These are phyloP conservation scores for Lophiostoma macrostomum DNA, from an alignment of 495 filamentous ascomycete genomes.

Conservation along the genomic window DNA sequence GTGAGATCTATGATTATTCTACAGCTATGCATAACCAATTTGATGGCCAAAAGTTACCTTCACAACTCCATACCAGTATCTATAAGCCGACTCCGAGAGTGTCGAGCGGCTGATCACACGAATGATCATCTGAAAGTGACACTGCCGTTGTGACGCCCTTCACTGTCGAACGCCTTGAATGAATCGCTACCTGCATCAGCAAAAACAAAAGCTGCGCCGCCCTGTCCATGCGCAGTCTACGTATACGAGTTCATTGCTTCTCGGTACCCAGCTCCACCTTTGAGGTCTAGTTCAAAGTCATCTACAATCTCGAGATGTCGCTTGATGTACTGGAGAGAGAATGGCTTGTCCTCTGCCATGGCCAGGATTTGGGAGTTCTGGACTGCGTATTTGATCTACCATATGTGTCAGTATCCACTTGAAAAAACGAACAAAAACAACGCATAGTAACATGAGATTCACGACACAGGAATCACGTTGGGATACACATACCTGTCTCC, in stretches of 20 bases:
- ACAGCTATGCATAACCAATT: too few relatives aligned
- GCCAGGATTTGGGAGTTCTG: conserved; percentile 83
- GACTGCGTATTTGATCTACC: conserved; percentile 86
- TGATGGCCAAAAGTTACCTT: too few relatives aligned
- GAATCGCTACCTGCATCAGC: background rate
- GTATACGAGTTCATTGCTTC: conserved; percentile 57
- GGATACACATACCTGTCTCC: conserved; percentile 62
- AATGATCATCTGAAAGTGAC: too few relatives aligned
- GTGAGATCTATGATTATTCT: too few relatives aligned
- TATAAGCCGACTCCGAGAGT: too few relatives aligned
- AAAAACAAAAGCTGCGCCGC: background rate
- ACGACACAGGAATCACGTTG: too few relatives aligned
- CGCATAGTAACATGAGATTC: too few relatives aligned
- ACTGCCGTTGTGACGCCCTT: too few relatives aligned
- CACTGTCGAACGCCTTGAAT: too few relatives aligned
- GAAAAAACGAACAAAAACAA: background rate
- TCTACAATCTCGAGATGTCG: conserved; percentile 78
- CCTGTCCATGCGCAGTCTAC: background rate
- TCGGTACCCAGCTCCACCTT: conserved; percentile 60
- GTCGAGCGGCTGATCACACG: too few relatives aligned
- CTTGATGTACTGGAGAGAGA: conserved; percentile 79
- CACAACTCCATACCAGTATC: too few relatives aligned
- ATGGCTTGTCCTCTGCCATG: conserved; percentile 65
- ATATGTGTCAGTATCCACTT: conserved; percentile 15
- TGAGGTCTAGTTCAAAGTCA: conserved; percentile 76